Base-by-base conservation (phyloP, 1,284 basidiomycete species). In the Apiotrichum akiyoshidainum region DNA sequence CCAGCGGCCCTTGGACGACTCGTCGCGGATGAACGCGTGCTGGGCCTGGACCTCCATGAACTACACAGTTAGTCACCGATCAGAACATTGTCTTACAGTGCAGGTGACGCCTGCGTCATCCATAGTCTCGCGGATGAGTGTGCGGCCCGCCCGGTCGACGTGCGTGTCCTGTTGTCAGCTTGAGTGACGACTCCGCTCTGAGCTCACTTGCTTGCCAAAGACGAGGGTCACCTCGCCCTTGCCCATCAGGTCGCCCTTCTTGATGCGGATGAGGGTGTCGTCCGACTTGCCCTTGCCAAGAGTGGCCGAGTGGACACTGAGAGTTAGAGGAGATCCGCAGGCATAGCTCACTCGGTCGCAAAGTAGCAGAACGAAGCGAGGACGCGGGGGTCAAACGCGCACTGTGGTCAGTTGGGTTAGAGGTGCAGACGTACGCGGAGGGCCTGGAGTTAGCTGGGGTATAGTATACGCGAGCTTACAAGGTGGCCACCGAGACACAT, bases 1-100 rank as follows among this genome's bases (percentile, higher is more conserved):
- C 90, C 91, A 96, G 54, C 92, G 84, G 2, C 90, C 92, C 74
- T 95, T 95, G 40, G 88, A 91, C 4, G 84, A 83, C 69, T 92
- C 89, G 74, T 95, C 92, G 8, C 92, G 86, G 67, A 95, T 87
- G 77, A 95, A 96, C 5, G 92, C 92, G 68, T 95, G 92, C 69
- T 94, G 92, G 0, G 92, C 92, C 76, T 93, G 91, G 10, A 93
- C 90, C 71, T 94, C 91, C 58, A 93, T 79, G 71, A 93, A 91
- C 90, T 95, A 73, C 12, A 31, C 4, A 58, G 44, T 47, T 37
- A 48, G 52, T 31, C 22, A 2, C 9, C 5, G 59, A 42, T 35
- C 39, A 40, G 6, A 56, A 14, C 54, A 53, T 12, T 39, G 40
- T 67, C 79, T 67, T 60, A 92, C 90, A 55, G 88, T 86, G 59